Evolutionary conservation across 441 rosid species (phyloP).

Genomic region (Erysimum pusillum): DNA sequence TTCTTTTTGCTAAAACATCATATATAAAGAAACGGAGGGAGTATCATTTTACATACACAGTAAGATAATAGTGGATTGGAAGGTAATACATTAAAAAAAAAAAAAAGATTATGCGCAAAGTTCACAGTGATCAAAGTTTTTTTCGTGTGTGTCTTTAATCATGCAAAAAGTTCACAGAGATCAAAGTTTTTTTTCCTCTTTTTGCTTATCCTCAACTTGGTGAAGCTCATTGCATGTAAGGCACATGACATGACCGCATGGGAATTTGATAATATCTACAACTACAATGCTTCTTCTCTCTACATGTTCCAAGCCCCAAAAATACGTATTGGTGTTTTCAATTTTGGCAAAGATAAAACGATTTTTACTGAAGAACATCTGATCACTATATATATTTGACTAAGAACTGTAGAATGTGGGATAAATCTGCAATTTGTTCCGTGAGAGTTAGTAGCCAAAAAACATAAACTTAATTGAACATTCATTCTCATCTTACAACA

Average conservation of each 20-base stretch:
- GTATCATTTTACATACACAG: background rate
- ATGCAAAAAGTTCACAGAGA: constrained; percentile 16
- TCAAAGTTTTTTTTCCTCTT: background rate
- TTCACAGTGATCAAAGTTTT: no score
- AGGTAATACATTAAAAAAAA: background rate
- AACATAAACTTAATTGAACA: background rate
- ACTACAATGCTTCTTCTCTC: constrained; percentile 20
- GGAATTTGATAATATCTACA: constrained; percentile 43
- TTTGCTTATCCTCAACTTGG: constrained; percentile 26
- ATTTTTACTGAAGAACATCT: background rate
- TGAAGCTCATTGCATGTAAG: constrained; percentile 44
- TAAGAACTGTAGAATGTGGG: background rate
- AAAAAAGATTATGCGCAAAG: no score
- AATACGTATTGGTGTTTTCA: background rate
- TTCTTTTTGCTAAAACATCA: no score
- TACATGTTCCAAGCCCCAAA: constrained; percentile 30
- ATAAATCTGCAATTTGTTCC: background rate
- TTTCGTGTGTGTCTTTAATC: constrained; percentile 2
- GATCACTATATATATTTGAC: background rate
- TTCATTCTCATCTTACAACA: background rate
- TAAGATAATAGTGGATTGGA: constrained; percentile 14
- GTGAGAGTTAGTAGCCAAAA: background rate
- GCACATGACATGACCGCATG: constrained; percentile 45
- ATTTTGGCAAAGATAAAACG: background rate
- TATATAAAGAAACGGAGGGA: no score